phyloP scores from a whole-genome alignment of 805 yeast genomes.

The Tetrapisispora pingtungensis region DNA sequence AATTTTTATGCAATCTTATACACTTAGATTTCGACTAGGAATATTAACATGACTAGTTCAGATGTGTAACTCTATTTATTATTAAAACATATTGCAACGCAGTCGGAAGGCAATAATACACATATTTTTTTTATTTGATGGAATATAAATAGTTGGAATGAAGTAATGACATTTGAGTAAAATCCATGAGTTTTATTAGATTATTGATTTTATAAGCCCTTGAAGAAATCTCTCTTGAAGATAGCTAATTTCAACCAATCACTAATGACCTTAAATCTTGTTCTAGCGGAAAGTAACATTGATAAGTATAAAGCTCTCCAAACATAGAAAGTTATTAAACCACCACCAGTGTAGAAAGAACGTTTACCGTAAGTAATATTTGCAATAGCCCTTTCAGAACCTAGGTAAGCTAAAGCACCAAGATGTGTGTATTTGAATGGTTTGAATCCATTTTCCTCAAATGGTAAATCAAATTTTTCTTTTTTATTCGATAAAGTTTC shows the following conservation, averaged over 20 bases:
- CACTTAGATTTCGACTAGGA: background rate
- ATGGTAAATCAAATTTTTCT: constrained; percentile 33
- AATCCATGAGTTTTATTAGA: background rate
- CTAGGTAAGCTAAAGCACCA: constrained; percentile 90
- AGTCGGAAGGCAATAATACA: background rate
- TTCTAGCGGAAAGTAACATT: constrained; percentile 81
- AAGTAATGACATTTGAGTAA: background rate
- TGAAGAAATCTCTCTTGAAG: constrained; percentile 89
- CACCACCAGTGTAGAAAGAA: constrained; percentile 78
- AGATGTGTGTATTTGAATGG: constrained; percentile 77
- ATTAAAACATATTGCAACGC: background rate
- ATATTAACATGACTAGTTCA: background rate
- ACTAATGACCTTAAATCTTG: constrained; percentile 72
- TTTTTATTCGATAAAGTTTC: constrained; percentile 26
- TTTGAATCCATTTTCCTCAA: constrained; percentile 40
- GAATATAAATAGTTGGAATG: background rate
- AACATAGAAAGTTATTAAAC: constrained; percentile 76
- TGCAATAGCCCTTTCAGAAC: constrained; percentile 89
- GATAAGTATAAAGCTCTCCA: constrained; percentile 89
- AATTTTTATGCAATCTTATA: background rate
- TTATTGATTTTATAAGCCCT: constrained; percentile 44
- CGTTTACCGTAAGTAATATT: constrained; percentile 74
- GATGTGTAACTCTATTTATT: background rate
- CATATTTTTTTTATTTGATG: background rate
- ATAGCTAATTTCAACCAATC: constrained; percentile 85